Conservation (phyloP, 192 early-diverging fungal species). For the Coemansia sp. region DNA sequence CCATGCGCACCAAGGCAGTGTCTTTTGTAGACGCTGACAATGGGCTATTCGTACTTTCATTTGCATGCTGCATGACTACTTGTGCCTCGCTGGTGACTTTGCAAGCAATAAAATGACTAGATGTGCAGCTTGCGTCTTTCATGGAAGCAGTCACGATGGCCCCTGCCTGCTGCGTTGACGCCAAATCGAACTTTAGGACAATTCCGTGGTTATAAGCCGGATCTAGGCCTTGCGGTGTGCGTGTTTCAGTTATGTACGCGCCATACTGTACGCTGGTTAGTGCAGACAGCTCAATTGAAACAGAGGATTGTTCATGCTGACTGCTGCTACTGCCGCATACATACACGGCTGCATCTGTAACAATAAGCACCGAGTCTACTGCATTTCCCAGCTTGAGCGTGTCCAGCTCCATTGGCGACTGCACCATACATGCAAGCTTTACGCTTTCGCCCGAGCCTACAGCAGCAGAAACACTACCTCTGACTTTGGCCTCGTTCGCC, state of each 20-base stretch:
- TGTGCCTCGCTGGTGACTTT: constrained; percentile 40
- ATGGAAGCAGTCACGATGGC: neutral
- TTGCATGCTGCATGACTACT: constrained; percentile 40
- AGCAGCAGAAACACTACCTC: constrained; percentile 60
- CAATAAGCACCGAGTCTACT: constrained; percentile 64
- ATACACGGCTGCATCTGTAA: constrained; percentile 65
- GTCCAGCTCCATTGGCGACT: constrained; percentile 56
- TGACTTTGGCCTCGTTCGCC: constrained; percentile 43
- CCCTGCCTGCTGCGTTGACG: neutral
- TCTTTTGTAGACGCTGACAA: neutral
- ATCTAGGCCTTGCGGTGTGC: constrained; percentile 41
- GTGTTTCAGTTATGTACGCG: constrained; percentile 40
- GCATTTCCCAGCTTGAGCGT: constrained; percentile 44
- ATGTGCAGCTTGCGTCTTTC: constrained; percentile 1
- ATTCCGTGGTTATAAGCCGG: constrained; percentile 31
- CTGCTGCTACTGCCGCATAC: constrained; percentile 69
- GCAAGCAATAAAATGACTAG: constrained; percentile 22
- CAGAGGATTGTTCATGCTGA: constrained; percentile 63
- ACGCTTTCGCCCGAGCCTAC: constrained; percentile 61
- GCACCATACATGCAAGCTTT: constrained; percentile 63
- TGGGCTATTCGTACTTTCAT: neutral
- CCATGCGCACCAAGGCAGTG: constrained; percentile 21
- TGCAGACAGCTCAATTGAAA: constrained; percentile 57
- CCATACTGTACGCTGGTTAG: constrained; percentile 61
- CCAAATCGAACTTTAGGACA: constrained; percentile 24